phyloP scores from a whole-genome alignment of 805 yeast species.

The Myxozyma neglecta region DNA sequence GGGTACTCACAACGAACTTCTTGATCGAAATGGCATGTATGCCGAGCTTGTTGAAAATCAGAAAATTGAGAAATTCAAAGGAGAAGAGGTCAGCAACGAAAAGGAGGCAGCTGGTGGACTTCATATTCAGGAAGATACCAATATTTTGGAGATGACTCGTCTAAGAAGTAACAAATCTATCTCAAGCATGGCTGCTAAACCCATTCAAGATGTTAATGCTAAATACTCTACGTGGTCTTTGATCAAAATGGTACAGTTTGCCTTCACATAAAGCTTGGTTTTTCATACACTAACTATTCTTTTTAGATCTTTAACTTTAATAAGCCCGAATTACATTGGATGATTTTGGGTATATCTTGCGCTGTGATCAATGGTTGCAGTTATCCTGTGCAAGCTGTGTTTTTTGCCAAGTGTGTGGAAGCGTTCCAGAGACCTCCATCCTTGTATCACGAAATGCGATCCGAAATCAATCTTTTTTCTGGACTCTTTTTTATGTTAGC shows the following conservation, averaged over 20 bases:
- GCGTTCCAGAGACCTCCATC: slow-evolving; percentile 37
- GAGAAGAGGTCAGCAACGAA: not conserved
- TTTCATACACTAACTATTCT: not conserved
- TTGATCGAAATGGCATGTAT: slow-evolving; percentile 33
- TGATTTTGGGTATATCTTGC: slow-evolving; percentile 3
- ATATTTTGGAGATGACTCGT: slow-evolving; percentile 20
- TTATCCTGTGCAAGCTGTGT: slow-evolving; percentile 23
- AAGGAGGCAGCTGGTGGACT: slow-evolving; percentile 8
- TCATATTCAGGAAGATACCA: slow-evolving; percentile 17
- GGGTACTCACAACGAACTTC: slow-evolving; percentile 40
- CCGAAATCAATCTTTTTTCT: slow-evolving; percentile 43
- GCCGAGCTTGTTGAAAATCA: slow-evolving; percentile 42
- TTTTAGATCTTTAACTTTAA: slow-evolving; percentile 1
- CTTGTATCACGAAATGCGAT: slow-evolving; percentile 39
- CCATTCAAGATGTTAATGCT: not conserved
- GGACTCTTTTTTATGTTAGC: slow-evolving; percentile 43
- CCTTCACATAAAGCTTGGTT: not conserved
- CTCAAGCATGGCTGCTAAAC: slow-evolving; percentile 12
- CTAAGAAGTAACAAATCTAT: slow-evolving; percentile 16
- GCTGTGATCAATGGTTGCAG: slow-evolving; percentile 28
- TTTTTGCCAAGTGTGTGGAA: slow-evolving; percentile 24
- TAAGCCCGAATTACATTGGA: slow-evolving; percentile 11
- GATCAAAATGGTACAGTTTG: slow-evolving; percentile 2
- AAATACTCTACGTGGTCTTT: not conserved
- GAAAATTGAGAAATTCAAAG: slow-evolving; percentile 30